Evolutionary conservation across 495 filamentous ascomycete species (phyloP).

Genomic region (Lepraria neglecta): DNA sequence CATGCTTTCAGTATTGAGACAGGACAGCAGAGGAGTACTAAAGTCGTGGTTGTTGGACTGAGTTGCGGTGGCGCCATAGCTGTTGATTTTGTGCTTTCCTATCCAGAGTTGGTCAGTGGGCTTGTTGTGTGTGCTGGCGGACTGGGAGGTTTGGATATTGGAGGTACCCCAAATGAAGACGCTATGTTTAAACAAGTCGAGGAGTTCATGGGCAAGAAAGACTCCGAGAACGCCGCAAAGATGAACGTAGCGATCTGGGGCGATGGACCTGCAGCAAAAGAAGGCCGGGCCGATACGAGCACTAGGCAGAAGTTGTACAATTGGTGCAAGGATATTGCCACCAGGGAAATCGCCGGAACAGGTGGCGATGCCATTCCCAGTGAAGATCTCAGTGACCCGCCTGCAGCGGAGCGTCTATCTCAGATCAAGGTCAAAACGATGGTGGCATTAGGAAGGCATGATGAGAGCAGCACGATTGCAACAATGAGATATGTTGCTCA

Average conservation of each 20-base stretch:
- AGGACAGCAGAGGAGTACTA: not conserved
- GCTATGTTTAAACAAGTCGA: conserved; percentile 1
- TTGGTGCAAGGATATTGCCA: conserved; percentile 12
- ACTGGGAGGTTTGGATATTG: conserved; percentile 6
- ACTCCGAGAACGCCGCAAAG: conserved; percentile 5
- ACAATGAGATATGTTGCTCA: conserved; percentile 11
- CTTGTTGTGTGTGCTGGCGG: conserved; percentile 17
- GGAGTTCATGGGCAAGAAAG: conserved; percentile 1
- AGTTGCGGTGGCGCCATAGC: conserved; percentile 13
- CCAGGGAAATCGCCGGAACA: not conserved
- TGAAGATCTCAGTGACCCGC: not conserved
- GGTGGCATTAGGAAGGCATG: conserved; percentile 7
- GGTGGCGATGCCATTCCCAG: conserved; percentile 12
- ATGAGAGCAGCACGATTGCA: conserved; percentile 12
- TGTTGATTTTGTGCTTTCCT: conserved; percentile 8
- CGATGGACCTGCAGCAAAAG: not conserved
- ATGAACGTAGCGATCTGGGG: conserved; percentile 12
- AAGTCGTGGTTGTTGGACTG: conserved; percentile 11
- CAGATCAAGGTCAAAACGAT: not conserved
- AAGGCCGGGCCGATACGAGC: not conserved
- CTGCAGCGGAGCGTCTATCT: conserved; percentile 5
- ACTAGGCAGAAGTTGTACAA: not conserved
- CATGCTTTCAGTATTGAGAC: not conserved
- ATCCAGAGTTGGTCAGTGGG: conserved; percentile 1
- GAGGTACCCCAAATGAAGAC: not conserved